Evolutionary conservation across 164 flowering plant species (phyloP).

Genomic region (Vitis riparia): DNA sequence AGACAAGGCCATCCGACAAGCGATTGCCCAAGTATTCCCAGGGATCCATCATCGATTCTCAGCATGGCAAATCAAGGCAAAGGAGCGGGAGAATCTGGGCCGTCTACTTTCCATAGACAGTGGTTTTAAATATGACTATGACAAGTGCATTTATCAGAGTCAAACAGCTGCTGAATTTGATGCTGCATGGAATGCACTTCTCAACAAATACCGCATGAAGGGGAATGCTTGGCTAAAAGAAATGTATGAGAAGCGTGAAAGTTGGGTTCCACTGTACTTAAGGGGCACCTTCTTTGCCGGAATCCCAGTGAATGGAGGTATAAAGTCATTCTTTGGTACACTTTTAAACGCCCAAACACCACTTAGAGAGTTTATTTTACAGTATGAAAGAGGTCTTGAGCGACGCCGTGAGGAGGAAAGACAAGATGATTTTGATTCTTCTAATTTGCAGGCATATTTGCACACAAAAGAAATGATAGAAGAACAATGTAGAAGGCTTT

Average conservation of each 20-base stretch:
- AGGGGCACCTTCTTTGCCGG: constrained; percentile 58
- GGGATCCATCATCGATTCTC: constrained; percentile 50
- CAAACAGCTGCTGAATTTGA: constrained; percentile 47
- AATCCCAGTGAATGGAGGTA: constrained; percentile 35
- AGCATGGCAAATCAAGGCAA: constrained; percentile 49
- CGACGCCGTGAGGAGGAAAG: constrained; percentile 49
- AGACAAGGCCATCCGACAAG: constrained; percentile 45
- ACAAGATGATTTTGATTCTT: constrained; percentile 46
- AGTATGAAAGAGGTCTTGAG: constrained; percentile 44
- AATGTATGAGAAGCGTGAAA: constrained; percentile 46
- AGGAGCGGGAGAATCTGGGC: constrained; percentile 39
- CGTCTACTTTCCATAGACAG: constrained; percentile 19
- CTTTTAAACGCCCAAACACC: constrained; percentile 41
- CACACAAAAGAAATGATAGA: constrained; percentile 59
- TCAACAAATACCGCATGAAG: constrained; percentile 37
- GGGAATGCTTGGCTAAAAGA: constrained; percentile 50
- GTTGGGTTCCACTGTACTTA: constrained; percentile 56
- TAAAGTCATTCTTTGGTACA: constrained; percentile 42
- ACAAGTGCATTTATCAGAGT: constrained; percentile 45
- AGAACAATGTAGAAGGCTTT: constrained; percentile 58
- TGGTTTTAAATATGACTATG: constrained; percentile 43
- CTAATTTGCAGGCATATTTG: constrained; percentile 36
- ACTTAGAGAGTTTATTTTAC: constrained; percentile 38
- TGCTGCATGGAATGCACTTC: constrained; percentile 38
- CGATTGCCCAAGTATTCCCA: constrained; percentile 50